Percentiles rank a stretch among this genome's conserved stretches.
phyloP scores from a whole-genome alignment of 495 filamentous ascomycete genomes.

The Letharia lupina region DNA sequence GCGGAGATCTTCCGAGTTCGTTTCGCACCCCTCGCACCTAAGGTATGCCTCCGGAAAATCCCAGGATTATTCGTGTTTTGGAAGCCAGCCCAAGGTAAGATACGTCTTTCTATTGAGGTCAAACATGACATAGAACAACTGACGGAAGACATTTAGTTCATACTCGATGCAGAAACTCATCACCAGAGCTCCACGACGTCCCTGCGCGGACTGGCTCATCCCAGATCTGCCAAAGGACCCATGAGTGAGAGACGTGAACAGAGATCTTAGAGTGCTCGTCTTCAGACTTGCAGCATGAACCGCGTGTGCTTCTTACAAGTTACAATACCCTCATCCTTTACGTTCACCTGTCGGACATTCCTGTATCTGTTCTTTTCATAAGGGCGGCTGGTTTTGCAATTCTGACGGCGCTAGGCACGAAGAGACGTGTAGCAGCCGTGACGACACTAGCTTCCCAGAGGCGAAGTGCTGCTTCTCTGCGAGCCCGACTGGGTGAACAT shows the following conservation, averaged over 20 bases:
- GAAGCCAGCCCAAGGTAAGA: slow-evolving; percentile 12
- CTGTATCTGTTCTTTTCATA: not conserved
- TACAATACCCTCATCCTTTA: not conserved
- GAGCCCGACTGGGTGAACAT: slow-evolving; percentile 6
- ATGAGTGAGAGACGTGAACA: slow-evolving; percentile 30
- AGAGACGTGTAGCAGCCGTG: slow-evolving; percentile 23
- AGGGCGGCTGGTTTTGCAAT: slow-evolving; percentile 9
- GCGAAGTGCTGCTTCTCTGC: slow-evolving; percentile 17
- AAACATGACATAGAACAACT: not conserved
- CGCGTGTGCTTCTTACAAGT: not conserved
- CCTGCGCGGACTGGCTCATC: slow-evolving; percentile 9
- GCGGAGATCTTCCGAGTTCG: not conserved
- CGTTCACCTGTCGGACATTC: not conserved
- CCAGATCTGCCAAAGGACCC: slow-evolving; percentile 12
- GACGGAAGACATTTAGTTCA: not conserved
- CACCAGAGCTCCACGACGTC: slow-evolving; percentile 28
- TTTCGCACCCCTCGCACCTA: too few species aligned
- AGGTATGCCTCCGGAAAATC: too few species aligned
- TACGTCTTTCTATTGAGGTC: not conserved
- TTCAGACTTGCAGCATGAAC: slow-evolving; percentile 13
- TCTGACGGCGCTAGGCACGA: not conserved
- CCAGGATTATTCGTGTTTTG: not conserved
- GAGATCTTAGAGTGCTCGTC: slow-evolving; percentile 30
- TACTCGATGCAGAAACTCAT: slow-evolving; percentile 26
- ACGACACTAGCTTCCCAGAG: slow-evolving; percentile 27